These are phyloP conservation scores for Pseudocercospora fuligena DNA, from an alignment of 2,329 filamentous ascomycete genomes.

Conservation along the genomic window DNA sequence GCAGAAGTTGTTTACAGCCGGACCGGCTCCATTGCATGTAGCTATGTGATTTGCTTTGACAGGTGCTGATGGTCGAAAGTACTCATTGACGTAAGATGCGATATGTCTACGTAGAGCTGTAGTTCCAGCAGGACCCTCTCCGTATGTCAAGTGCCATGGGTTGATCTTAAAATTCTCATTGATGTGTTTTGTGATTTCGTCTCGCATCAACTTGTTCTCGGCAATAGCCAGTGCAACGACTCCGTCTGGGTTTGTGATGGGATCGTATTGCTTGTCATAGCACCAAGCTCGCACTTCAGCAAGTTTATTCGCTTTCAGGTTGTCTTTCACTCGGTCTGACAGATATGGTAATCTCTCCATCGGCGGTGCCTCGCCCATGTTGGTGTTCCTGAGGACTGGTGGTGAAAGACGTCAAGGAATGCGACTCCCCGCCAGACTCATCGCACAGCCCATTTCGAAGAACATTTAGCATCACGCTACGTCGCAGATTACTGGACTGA, in stretches of 20 bases:
- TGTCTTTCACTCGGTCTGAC: slow-evolving; percentile 9
- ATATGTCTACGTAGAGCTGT: neutral
- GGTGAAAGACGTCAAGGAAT: too few species aligned
- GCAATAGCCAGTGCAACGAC: slow-evolving; percentile 15
- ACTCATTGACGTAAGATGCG: slow-evolving; percentile 11
- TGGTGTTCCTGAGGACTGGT: neutral
- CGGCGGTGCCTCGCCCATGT: neutral
- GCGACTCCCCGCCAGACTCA: too few species aligned
- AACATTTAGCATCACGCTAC: too few species aligned
- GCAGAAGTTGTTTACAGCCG: slow-evolving; percentile 9
- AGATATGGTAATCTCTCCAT: neutral
- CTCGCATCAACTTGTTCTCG: slow-evolving; percentile 19
- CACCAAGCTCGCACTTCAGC: slow-evolving; percentile 8
- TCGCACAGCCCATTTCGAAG: too few species aligned
- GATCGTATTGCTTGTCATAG: slow-evolving; percentile 15
- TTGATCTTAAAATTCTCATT: slow-evolving; percentile 11
- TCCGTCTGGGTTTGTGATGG: slow-evolving; percentile 14
- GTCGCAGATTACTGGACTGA: too few species aligned
- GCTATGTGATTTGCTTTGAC: slow-evolving; percentile 5
- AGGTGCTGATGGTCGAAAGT: neutral
- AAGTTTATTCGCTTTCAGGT: slow-evolving; percentile 8
- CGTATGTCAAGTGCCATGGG: slow-evolving; percentile 18
- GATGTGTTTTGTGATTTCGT: slow-evolving; percentile 16
- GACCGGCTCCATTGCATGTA: slow-evolving; percentile 7
- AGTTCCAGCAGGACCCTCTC: slow-evolving; percentile 9